Conservation (phyloP, 2,329 filamentous ascomycete genomes). For the Talaromyces piceae region DNA sequence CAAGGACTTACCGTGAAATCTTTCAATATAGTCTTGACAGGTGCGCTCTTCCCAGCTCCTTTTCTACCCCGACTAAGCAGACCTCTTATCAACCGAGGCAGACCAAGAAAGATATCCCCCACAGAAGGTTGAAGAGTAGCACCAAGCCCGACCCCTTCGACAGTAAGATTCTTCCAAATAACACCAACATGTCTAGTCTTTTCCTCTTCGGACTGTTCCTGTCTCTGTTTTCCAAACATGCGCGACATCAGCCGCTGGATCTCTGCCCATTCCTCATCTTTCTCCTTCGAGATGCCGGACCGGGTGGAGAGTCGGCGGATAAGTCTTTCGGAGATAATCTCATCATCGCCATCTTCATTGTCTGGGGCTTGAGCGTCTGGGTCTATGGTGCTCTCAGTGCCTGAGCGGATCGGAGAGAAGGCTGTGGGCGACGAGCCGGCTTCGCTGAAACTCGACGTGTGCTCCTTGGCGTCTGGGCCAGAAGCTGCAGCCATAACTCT, state of each 20-base stretch:
- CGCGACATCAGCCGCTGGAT: slow-evolving; percentile 52
- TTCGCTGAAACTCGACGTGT: background rate
- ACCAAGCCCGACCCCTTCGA: slow-evolving; percentile 62
- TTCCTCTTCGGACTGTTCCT: slow-evolving; percentile 60
- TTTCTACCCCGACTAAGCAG: slow-evolving; percentile 30
- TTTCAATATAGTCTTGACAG: slow-evolving; percentile 59
- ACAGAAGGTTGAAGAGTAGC: slow-evolving; percentile 53
- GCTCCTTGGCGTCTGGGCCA: background rate
- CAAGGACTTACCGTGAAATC: slow-evolving; percentile 43
- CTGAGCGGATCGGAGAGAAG: background rate
- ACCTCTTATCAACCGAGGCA: slow-evolving; percentile 42
- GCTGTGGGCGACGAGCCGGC: background rate
- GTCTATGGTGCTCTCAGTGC: background rate
- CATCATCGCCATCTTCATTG: background rate
- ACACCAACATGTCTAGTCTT: slow-evolving; percentile 63
- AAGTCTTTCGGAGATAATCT: background rate
- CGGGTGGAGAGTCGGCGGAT: background rate
- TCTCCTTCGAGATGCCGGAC: background rate
- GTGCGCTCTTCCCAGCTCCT: slow-evolving; percentile 30
- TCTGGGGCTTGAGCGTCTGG: background rate
- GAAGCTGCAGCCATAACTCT: background rate
- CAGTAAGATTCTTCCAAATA: slow-evolving; percentile 61
- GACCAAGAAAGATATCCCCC: slow-evolving; percentile 47
- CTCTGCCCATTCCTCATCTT: slow-evolving; percentile 23
- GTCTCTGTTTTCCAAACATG: slow-evolving; percentile 61